phyloP scores from a whole-genome alignment of 2,329 filamentous ascomycete genomes.

The Pseudopyricularia cyperi region DNA sequence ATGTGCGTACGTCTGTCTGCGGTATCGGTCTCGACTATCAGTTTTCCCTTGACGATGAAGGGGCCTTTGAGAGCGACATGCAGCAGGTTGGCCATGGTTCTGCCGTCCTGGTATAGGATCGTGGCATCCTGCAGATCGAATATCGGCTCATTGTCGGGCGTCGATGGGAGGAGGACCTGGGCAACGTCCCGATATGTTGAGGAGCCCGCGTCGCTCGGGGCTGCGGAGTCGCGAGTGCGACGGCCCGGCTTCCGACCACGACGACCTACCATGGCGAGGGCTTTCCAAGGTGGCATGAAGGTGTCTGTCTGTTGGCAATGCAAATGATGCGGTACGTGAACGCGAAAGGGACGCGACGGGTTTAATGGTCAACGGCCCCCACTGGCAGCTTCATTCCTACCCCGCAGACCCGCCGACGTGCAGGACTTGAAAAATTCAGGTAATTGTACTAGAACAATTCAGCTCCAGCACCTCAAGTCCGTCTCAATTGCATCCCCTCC shows the following conservation, averaged over 20 bases:
- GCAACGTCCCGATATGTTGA: background rate
- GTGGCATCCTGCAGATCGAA: conserved; percentile 49
- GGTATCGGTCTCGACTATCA: conserved; percentile 35
- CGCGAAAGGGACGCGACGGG: too few species aligned
- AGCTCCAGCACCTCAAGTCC: too few species aligned
- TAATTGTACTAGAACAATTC: too few species aligned
- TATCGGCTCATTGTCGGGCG: conserved; percentile 41
- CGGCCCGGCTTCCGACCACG: background rate
- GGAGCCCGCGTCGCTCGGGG: background rate
- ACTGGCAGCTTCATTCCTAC: too few species aligned
- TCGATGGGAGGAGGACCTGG: background rate
- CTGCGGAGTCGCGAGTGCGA: background rate
- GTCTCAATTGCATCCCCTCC: background rate
- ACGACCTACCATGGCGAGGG: background rate
- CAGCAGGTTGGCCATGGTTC: conserved; percentile 46
- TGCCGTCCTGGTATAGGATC: conserved; percentile 40
- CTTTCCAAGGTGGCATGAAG: too few species aligned
- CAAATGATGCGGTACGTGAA: too few species aligned
- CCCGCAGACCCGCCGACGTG: too few species aligned
- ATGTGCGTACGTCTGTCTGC: conserved; percentile 7
- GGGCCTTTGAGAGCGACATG: conserved; percentile 46
- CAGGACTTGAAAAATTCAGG: too few species aligned
- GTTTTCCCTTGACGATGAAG: conserved; percentile 44
- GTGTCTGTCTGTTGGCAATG: too few species aligned
- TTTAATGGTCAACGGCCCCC: too few species aligned